These are phyloP conservation scores for Cetradonia linearis DNA, from an alignment of 495 filamentous ascomycete genomes.

Conservation along the genomic window DNA sequence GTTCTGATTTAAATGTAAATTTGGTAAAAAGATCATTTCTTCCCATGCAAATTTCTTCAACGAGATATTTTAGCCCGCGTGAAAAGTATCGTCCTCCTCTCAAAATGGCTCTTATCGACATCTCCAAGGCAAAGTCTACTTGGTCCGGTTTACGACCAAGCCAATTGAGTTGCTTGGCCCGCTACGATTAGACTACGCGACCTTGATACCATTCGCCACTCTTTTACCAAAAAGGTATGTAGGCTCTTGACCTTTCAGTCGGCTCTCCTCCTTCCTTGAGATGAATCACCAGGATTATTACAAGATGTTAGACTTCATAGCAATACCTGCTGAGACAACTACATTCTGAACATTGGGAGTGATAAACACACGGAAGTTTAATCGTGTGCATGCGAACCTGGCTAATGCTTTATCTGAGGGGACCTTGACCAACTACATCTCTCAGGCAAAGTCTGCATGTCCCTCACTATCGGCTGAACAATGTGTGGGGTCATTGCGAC, in stretches of 20 bases:
- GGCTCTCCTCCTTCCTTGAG: neutral
- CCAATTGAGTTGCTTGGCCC: neutral
- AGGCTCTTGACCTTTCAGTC: neutral
- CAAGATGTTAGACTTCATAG: conserved; percentile 7
- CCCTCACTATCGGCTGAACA: neutral
- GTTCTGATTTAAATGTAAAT: no score
- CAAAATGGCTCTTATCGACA: neutral
- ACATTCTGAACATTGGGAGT: neutral
- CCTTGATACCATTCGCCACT: neutral
- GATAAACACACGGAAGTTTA: no score
- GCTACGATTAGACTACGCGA: neutral
- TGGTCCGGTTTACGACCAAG: neutral
- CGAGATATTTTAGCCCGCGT: neutral
- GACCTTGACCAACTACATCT: neutral
- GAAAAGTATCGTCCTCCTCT: neutral
- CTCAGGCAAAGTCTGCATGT: neutral
- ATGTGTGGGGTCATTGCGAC: conserved; percentile 88
- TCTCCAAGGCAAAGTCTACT: neutral
- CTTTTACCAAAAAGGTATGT: neutral
- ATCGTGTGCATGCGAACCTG: neutral
- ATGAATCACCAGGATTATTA: conserved; percentile 14
- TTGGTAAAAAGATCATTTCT: no score
- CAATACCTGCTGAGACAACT: conserved; percentile 19
- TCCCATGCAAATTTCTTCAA: neutral
- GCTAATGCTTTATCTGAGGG: neutral